phyloP scores from a whole-genome alignment of 2,329 filamentous ascomycete species.

The Fusarium sp. region DNA sequence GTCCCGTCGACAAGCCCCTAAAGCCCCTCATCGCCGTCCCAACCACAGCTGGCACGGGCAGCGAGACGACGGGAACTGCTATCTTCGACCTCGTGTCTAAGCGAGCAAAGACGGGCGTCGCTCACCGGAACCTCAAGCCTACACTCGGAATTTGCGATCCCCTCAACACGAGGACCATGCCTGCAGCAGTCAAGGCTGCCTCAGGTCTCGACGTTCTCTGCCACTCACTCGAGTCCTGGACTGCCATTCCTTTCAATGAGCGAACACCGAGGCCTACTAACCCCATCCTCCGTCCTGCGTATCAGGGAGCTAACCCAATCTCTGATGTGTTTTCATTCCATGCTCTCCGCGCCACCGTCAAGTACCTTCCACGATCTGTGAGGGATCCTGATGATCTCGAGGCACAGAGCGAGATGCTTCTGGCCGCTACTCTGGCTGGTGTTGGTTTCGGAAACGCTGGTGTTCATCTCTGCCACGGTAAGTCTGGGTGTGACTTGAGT shows the following conservation, averaged over 20 bases:
- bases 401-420: conserved; percentile 94
- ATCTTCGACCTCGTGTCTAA: conserved; percentile 95
- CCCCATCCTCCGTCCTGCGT: conserved; percentile 90
- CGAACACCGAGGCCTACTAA: conserved; percentile 86
- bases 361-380: conserved; percentile 91
- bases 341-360: conserved; percentile 83
- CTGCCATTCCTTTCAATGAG: conserved; percentile 93
- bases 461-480: conserved; percentile 79
- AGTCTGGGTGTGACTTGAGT: conserved; percentile 35
- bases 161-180: conserved; percentile 96
- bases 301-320: conserved; percentile 97
- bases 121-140: conserved; percentile 94
- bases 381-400: conserved; percentile 90
- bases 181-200: conserved; percentile 88
- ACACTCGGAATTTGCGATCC: conserved; percentile 88
- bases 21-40: conserved; percentile 84
- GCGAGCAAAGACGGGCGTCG: conserved; percentile 94
- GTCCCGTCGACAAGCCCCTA: conserved; percentile 77
- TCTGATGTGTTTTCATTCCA: conserved; percentile 96
- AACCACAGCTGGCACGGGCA: conserved; percentile 86
- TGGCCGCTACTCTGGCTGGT: conserved; percentile 92
- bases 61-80: conserved; percentile 95
- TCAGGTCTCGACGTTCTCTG: conserved; percentile 96
- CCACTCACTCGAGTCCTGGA: conserved; percentile 96
- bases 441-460: conserved; percentile 98